Conservation (phyloP, 1,139 yeast species). For the Yamadazyma siamensis region DNA sequence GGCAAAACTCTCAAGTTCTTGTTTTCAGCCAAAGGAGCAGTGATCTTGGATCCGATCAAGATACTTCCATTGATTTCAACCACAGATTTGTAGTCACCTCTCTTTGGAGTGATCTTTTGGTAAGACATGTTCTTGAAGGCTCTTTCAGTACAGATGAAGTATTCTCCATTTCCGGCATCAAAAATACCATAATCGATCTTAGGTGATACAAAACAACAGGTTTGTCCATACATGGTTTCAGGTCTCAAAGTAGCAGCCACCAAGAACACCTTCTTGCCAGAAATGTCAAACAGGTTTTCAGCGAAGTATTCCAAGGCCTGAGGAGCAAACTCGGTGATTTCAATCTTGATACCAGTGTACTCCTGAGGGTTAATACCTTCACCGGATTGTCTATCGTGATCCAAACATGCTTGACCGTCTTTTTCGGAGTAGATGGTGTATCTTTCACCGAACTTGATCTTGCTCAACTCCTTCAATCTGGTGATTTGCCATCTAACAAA, state of each 20-base stretch:
- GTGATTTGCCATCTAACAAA: constrained; percentile 97
- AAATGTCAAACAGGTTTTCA: constrained; percentile 40
- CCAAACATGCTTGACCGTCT: constrained; percentile 99
- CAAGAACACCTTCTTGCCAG: constrained; percentile 65
- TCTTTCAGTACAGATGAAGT: constrained; percentile 86
- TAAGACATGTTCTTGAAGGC: constrained; percentile 98
- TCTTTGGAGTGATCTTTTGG: constrained; percentile 86
- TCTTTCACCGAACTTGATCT: constrained; percentile 97
- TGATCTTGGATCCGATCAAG: constrained; percentile 81
- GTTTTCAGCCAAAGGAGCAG: constrained; percentile 77
- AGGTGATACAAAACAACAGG: constrained; percentile 97
- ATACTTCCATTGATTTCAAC: constrained; percentile 63
- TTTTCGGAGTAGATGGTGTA: constrained; percentile 95
- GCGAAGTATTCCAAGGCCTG: constrained; percentile 51
- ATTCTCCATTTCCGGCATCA: constrained; percentile 75
- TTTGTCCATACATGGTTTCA: constrained; percentile 98
- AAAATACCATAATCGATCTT: constrained; percentile 89
- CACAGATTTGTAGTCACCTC: constrained; percentile 72
- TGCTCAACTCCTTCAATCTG: constrained; percentile 78
- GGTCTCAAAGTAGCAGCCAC: constrained; percentile 99
- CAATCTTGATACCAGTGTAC: constrained; percentile 88
- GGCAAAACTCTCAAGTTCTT: constrained; percentile 82
- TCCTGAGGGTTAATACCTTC: constrained; percentile 98
- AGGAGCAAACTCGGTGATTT: constrained; percentile 59
- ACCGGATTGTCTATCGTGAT: constrained; percentile 96